Percentiles rank a stretch among this genome's conserved stretches.
Evolutionary conservation across 2,329 filamentous ascomycete species (phyloP).

Genomic region (Aspergillus quadrilineatus): DNA sequence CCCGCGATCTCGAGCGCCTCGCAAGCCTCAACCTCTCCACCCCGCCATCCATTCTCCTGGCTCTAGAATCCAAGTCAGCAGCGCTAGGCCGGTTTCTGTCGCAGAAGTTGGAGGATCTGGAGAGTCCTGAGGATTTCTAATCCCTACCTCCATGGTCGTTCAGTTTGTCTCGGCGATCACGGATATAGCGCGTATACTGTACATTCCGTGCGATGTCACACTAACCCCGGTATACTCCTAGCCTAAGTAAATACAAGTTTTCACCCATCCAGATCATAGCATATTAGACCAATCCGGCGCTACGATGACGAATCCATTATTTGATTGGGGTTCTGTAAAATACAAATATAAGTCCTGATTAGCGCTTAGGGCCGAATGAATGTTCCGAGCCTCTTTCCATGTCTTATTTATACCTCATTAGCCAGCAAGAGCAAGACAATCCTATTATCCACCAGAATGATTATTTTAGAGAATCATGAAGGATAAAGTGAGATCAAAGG

Average conservation of each 20-base stretch:
- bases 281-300: not conserved
- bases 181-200: not conserved
- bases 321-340: no score
- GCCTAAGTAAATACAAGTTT: not conserved
- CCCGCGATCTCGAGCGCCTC: slow-evolving; percentile 39
- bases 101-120: slow-evolving; percentile 41
- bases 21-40: slow-evolving; percentile 41
- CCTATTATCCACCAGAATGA: no score
- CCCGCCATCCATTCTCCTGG: slow-evolving; percentile 40
- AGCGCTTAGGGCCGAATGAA: no score
- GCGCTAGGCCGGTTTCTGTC: slow-evolving; percentile 42
- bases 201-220: not conserved
- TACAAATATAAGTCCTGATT: no score
- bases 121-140: slow-evolving; percentile 43
- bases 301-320: no score
- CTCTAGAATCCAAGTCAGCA: slow-evolving; percentile 44
- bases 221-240: not conserved
- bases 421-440: no score
- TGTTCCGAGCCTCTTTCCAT: no score
- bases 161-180: no score
- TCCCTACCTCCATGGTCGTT: not conserved
- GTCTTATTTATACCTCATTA: no score
- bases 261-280: not conserved
- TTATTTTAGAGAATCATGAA: not conserved
- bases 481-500: not conserved